phyloP scores from a whole-genome alignment of 1,284 basidiomycete genomes.

The Trichosporon ovoides region DNA sequence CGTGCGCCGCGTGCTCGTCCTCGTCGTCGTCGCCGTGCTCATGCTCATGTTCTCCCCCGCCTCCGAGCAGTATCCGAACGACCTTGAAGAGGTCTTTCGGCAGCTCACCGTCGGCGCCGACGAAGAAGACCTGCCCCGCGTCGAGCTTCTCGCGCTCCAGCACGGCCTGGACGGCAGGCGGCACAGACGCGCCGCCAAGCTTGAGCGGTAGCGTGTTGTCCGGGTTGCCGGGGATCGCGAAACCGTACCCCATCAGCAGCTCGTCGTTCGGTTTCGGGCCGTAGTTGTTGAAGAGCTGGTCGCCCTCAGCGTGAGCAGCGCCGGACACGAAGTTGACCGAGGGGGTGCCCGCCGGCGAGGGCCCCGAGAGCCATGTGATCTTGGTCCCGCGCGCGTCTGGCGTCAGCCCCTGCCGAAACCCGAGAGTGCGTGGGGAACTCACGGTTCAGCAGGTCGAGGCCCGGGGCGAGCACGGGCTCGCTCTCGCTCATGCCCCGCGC shows the following conservation, averaged over 20 bases:
- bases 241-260: slow-evolving; percentile 81
- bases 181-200: slow-evolving; percentile 56
- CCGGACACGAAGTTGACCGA: slow-evolving; percentile 30
- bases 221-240: slow-evolving; percentile 66
- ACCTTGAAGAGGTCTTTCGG: slow-evolving; percentile 61
- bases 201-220: slow-evolving; percentile 78
- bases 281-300: slow-evolving; percentile 77
- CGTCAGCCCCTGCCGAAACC: not conserved
- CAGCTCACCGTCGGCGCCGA: slow-evolving; percentile 58
- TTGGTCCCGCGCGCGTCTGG: slow-evolving; percentile 55
- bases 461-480: slow-evolving; percentile 74
- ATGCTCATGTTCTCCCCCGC: slow-evolving; percentile 21
- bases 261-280: slow-evolving; percentile 66
- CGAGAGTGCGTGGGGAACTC: slow-evolving; percentile 1
- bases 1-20: slow-evolving; percentile 40
- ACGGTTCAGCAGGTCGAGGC: slow-evolving; percentile 79
- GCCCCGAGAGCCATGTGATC: slow-evolving; percentile 71
- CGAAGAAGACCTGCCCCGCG: slow-evolving; percentile 55
- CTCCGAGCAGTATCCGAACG: slow-evolving; percentile 27
- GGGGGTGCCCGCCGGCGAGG: slow-evolving; percentile 19
- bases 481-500: slow-evolving; percentile 44
- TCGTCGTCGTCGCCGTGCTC: slow-evolving; percentile 44
- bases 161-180: slow-evolving; percentile 16
- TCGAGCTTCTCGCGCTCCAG: slow-evolving; percentile 22
- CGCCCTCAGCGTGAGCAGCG: slow-evolving; percentile 47